Percentiles rank a stretch among this genome's conserved stretches.
Conservation (phyloP, 2,329 filamentous ascomycete genomes). For the Colletotrichum scovillei region DNA sequence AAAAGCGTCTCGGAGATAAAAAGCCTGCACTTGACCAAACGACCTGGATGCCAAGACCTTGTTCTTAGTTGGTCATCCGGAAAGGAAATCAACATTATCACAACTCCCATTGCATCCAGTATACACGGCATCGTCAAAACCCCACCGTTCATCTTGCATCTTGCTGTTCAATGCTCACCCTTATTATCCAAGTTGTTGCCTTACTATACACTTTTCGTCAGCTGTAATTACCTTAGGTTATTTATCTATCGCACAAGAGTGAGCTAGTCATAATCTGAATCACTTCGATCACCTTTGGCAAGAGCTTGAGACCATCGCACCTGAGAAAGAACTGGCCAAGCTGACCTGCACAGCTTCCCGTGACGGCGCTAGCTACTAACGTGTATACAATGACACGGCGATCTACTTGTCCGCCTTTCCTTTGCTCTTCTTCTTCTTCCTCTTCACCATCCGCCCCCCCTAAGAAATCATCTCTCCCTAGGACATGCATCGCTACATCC, state of each 20-base stretch:
- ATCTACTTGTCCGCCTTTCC: neutral
- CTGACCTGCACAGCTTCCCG: neutral
- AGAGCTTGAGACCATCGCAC: neutral
- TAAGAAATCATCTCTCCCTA: neutral
- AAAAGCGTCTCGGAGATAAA: neutral
- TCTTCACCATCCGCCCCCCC: neutral
- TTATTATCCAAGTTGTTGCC: neutral
- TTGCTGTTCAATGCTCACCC: neutral
- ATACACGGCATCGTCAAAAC: too few relatives aligned
- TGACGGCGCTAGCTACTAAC: neutral
- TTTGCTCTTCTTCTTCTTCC: neutral
- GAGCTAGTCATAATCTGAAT: neutral
- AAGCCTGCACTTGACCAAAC: neutral
- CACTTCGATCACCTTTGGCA: neutral
- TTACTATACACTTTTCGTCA: neutral
- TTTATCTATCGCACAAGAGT: neutral
- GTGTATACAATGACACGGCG: too few relatives aligned
- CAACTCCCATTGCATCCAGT: neutral
- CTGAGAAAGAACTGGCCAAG: neutral
- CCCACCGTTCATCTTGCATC: neutral
- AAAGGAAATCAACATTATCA: neutral
- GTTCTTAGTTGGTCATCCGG: neutral
- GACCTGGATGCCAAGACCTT: neutral
- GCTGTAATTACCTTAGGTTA: neutral
- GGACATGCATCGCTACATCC: slow-evolving; percentile 61